Conservation (phyloP, 768 basidiomycete genomes). For the Boletus edulis region DNA sequence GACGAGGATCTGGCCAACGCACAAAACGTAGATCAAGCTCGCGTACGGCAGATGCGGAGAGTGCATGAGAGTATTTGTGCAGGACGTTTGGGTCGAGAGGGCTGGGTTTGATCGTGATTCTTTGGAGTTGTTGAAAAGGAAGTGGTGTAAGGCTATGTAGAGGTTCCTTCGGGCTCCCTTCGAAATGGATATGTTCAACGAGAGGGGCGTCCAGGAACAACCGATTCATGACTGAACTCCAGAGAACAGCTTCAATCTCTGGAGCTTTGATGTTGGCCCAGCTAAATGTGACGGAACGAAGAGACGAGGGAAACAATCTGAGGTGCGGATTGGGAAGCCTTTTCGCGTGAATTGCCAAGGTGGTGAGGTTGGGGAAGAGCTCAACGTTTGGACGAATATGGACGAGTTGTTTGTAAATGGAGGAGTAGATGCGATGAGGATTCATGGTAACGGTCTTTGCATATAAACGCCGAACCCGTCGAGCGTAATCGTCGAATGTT, state of each 20-base stretch:
- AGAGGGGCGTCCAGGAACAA: constrained; percentile 18
- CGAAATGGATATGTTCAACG: constrained; percentile 23
- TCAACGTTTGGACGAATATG: constrained; percentile 22
- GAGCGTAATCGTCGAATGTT: constrained; percentile 22
- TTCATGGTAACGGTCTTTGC: constrained; percentile 27
- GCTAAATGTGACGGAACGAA: constrained; percentile 18
- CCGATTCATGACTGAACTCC: constrained; percentile 20
- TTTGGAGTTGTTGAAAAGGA: constrained; percentile 19
- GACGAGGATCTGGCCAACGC: constrained; percentile 20
- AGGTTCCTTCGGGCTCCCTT: constrained; percentile 24
- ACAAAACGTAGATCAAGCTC: constrained; percentile 25
- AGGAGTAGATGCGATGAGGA: constrained; percentile 24
- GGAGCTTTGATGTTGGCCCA: constrained; percentile 17
- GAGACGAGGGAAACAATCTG: constrained; percentile 23
- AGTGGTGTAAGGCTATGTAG: constrained; percentile 13
- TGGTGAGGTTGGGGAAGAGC: constrained; percentile 22
- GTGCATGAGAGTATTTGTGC: constrained; percentile 22
- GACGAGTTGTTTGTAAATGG: constrained; percentile 24
- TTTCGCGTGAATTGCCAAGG: constrained; percentile 18
- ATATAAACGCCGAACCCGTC: constrained; percentile 20
- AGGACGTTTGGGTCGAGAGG: constrained; percentile 23
- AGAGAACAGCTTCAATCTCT: constrained; percentile 15
- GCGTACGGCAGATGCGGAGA: constrained; percentile 16
- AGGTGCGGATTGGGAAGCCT: constrained; percentile 4
- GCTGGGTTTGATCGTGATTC: constrained; percentile 20